Evolutionary conservation across 805 yeast species (phyloP), one percentile per base, ranked within the genome.

Genomic region (Zygotorulaspora danielsina): DNA sequence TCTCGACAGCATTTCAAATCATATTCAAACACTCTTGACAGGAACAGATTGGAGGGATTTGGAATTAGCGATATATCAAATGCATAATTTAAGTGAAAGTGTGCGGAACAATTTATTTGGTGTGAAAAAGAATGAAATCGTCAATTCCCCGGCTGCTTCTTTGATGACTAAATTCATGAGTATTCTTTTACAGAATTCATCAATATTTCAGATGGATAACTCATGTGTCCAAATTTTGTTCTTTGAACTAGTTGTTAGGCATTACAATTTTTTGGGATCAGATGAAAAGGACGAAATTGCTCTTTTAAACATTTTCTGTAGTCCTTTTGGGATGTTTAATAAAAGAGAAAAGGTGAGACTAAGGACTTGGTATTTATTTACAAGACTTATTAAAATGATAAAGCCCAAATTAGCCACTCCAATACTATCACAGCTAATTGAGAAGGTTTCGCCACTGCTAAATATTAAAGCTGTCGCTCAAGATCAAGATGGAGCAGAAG

Each of bases 281-380:
- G 67, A 52, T 18, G 61, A 66, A 39, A 76, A 74, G 48, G 64
- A 69, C 34, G 76, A 71, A 19, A 66, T 84, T 28, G 67, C 84
- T 8, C 76, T 87, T 13, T 67, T 90, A 42, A 84, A 84, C 50
- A 73, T 84, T 16, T 90, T 93, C 57, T 77, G 87, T 32, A 78
- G 93, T 12, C 79, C 79, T 24, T 73, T 81, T 50, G 97, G 97
- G 11, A 75, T 90, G 45, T 88, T 86, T 61, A 86, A 82, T 63
- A 69, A 72, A 4, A 71, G 74, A 49, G 82, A 75, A 42, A 82
- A 78, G 45, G 96, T 89, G 3, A 79, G 88, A 53, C 71, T 78
- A 40, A 79, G 97, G 59, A 74, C 94, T 29, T 93, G 97, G 96
- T 90, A 86, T 59, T 68, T 89, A 47, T 86, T 90, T 52, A 81